These are phyloP conservation scores for Dendrocalamus latiflorus DNA, from an alignment of 202 grass and related monocot genomes.

Conservation along the genomic window DNA sequence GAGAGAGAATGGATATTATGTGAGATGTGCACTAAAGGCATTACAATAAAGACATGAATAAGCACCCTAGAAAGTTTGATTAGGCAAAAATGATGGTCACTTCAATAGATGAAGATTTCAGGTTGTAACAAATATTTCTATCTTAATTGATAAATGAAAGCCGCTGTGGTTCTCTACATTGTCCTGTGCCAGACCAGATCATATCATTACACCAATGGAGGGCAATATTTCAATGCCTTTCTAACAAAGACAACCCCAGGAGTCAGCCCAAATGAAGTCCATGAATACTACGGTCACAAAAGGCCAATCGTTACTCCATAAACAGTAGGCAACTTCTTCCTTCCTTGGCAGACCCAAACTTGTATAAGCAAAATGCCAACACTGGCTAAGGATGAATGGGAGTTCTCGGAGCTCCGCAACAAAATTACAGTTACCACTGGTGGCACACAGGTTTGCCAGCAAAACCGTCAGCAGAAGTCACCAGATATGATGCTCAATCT, in stretches of 20 bases:
- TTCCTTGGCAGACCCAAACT: neutral
- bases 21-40: neutral
- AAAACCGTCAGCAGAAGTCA: neutral
- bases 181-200: neutral
- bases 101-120: neutral
- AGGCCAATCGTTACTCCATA: constrained; percentile 4
- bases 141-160: constrained; percentile 14
- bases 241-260: neutral
- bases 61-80: neutral
- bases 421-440: constrained; percentile 23
- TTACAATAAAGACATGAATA: no score
- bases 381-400: neutral
- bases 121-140: constrained; percentile 22
- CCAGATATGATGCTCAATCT: constrained; percentile 4
- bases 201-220: constrained; percentile 3
- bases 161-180: constrained; percentile 15
- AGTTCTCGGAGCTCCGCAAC: neutral
- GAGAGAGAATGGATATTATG: neutral
- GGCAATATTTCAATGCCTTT: neutral
- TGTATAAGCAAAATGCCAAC: neutral
- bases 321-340: constrained; percentile 18
- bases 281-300: neutral
- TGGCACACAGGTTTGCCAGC: neutral
- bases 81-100: neutral
- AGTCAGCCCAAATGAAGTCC: neutral